These are phyloP conservation scores for Ascochyta viciae-villosae DNA, from an alignment of 2,329 filamentous ascomycete species.

Conservation along the genomic window DNA sequence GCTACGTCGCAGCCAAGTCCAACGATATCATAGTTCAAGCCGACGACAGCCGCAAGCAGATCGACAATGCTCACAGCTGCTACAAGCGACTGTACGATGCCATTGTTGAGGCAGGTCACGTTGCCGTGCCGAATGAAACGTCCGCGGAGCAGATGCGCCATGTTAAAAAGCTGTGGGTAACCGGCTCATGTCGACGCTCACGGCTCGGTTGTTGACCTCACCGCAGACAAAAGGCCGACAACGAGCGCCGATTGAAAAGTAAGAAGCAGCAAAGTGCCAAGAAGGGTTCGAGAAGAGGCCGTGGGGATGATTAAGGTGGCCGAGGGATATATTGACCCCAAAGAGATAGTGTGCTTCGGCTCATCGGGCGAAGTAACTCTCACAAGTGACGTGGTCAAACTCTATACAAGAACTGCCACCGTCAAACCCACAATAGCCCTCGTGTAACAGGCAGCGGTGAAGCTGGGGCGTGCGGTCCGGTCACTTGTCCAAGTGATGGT, in stretches of 20 bases:
- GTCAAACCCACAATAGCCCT: slow-evolving; percentile 22
- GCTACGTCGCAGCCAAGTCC: slow-evolving; percentile 62
- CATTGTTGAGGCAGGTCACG: slow-evolving; percentile 59
- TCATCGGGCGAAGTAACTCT: slow-evolving; percentile 4
- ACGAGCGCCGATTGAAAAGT: slow-evolving; percentile 62
- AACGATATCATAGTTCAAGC: slow-evolving; percentile 66
- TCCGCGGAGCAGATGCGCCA: slow-evolving; percentile 61
- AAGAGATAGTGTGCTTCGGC: slow-evolving; percentile 9
- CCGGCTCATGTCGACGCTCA: slow-evolving; percentile 5
- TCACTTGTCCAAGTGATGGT: slow-evolving; percentile 20
- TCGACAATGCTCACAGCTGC: slow-evolving; percentile 65
- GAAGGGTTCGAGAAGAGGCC: slow-evolving; percentile 61
- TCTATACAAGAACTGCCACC: slow-evolving; percentile 11
- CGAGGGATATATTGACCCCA: slow-evolving; percentile 10
- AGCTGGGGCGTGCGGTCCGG: slow-evolving; percentile 24
- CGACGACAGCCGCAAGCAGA: slow-evolving; percentile 68
- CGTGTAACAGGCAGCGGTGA: slow-evolving; percentile 30
- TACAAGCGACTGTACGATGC: slow-evolving; percentile 64
- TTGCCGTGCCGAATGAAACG: slow-evolving; percentile 66
- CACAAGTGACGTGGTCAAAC: slow-evolving; percentile 30
- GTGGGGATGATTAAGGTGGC: slow-evolving; percentile 39
- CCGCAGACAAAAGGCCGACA: slow-evolving; percentile 62
- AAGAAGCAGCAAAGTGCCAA: slow-evolving; percentile 70
- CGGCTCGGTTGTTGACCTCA: slow-evolving; percentile 28
- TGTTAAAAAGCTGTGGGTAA: slow-evolving; percentile 61